Base-by-base conservation (phyloP, 176 grass and related monocot genomes). In the Lolium perenne region DNA sequence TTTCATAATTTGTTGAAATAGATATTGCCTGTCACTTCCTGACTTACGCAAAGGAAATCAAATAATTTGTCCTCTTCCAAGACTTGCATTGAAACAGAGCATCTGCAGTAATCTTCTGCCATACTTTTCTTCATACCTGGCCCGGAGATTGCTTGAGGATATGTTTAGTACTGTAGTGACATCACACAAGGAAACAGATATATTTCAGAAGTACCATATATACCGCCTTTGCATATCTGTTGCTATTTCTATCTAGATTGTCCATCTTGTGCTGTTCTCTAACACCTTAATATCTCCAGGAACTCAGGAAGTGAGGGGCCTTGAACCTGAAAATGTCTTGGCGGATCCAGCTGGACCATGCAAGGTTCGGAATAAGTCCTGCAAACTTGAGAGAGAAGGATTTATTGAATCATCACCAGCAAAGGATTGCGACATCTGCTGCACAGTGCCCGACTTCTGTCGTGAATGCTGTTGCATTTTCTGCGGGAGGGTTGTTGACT, bases 401-500 rank as follows among this genome's bases (percentile, higher is more conserved):
- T 89, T 83, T 86, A 77, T 76, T 82, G 72, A 90, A 66, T 76
- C 61, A 86, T 85, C 76, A 78, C 55, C 83, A 77, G 51, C 81
- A 62, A 84, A 84, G 71, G 84, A 90, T 77, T 99, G 97, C 63
- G 85, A 91, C 77, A 88, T 99, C 54, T 99, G 94, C 86, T 99
- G 94, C 66, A 74, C 59, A 66, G 81, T 86, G 70, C 82, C 82
- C 86, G 82, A 87, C 85, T 99, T 99, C 84, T 99, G 97, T 47
- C 90, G 84, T 71, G 86, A 92, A 80, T 99, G 97, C 87, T 99
- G 97, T 87, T 99, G 97, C 58, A 91, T 96, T 77, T 85, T 99
- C 63, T 99, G 97, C 81, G 55, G 67, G 66, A 94, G 38, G 67
- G 74, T 77, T 49, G 78, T 99, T 81, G 94, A 99, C 76, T 84